These are phyloP conservation scores for Alternaria sp. DNA, from an alignment of 2,329 filamentous ascomycete genomes.

Conservation along the genomic window DNA sequence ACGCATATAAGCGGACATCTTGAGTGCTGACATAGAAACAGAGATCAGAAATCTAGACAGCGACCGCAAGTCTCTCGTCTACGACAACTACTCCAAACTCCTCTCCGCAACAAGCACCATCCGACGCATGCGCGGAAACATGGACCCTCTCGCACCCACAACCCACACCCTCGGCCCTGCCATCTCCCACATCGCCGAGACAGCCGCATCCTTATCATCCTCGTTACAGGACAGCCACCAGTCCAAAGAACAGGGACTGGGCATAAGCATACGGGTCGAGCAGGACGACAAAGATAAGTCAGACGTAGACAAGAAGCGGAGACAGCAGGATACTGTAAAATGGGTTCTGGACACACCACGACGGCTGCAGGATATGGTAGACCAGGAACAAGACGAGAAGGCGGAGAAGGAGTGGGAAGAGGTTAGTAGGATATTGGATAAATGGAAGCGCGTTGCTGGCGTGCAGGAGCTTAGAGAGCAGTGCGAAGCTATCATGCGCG, in stretches of 20 bases:
- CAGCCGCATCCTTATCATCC: constrained; percentile 53
- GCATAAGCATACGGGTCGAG: constrained; percentile 32
- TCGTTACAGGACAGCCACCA: constrained; percentile 41
- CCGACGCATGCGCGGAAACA: constrained; percentile 80
- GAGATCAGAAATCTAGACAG: constrained; percentile 92
- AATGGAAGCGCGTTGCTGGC: constrained; percentile 54
- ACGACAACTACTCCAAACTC: constrained; percentile 97
- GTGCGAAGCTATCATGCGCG: constrained; percentile 45
- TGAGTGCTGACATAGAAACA: constrained; percentile 1
- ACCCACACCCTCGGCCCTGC: constrained; percentile 75
- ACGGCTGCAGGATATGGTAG: constrained; percentile 63
- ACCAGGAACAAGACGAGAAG: constrained; percentile 65
- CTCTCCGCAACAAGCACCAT: constrained; percentile 98
- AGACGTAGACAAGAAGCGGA: constrained; percentile 43
- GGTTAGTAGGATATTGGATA: constrained; percentile 49
- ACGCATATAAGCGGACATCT: background rate
- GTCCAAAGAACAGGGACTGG: constrained; percentile 28
- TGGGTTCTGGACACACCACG: constrained; percentile 69
- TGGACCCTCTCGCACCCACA: constrained; percentile 79
- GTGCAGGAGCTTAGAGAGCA: constrained; percentile 48
- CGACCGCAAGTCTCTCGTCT: constrained; percentile 95
- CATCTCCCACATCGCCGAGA: constrained; percentile 75
- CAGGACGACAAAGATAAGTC: constrained; percentile 22
- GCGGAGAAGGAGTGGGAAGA: constrained; percentile 61
- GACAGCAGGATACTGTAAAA: constrained; percentile 63